Evolutionary conservation across 129 eudicot species (phyloP), one percentile per base, ranked within the genome.

Genomic region (Kitagawia praeruptora): DNA sequence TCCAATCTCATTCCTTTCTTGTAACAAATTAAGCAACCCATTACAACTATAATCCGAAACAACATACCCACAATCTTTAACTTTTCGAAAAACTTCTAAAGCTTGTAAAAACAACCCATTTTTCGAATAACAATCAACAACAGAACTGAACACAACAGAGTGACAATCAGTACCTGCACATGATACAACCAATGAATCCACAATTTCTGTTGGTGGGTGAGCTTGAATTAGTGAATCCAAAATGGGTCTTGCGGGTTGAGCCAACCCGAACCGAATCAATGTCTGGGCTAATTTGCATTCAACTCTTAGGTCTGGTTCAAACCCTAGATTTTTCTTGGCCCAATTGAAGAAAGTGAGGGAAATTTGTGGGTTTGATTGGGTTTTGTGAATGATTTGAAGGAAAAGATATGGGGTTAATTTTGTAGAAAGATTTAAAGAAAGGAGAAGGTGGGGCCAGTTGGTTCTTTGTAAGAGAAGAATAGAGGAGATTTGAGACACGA

Each of bases 291-390:
- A 67, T 48, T 81, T 86, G 87, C 83, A 89, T 38, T 81, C 90
- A 82, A 85, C 75, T 83, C 70, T 70, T 46, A 90, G 47, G 81
- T 95, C 96, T n/a, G 99, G 95, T 72, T 85, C 75, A 76, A 95
- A 95, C 71, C 78, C 82, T 51, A 90, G 86, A 75, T 86, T 85
- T 53, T 84, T 82, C 76, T 82, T 86, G 27, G 91, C 86, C 91
- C 89, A 95, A 38, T 87, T 87, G 90, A 92, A 92, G 91, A 95
- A 95, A 74, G 71, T 25, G 75, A 90, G 85, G 37, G 91, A 89
- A 56, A 87, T 79, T 86, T 89, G 87, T 13, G 99, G 97, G 85
- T 85, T 85, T 76, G 80, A 48, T 79, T 84, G 84, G 83, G 86
- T 86, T 34, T 83, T 85, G 49, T 40, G 72, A 80, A 95, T 88